These are phyloP conservation scores for Candida succiphila DNA, from an alignment of 805 yeast genomes.

Conservation along the genomic window DNA sequence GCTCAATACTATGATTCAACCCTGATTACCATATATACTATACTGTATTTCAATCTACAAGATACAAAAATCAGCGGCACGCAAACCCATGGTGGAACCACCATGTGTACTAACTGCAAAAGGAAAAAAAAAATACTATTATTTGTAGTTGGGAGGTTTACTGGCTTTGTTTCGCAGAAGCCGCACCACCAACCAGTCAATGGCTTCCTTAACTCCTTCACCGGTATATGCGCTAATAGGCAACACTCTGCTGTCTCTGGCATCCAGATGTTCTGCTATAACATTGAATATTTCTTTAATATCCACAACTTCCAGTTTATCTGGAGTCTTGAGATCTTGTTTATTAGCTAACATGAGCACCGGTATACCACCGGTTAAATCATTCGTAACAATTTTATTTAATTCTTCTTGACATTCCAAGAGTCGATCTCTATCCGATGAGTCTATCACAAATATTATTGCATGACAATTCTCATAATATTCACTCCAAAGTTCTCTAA, in stretches of 20 bases:
- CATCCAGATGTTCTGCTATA: slow-evolving; percentile 75
- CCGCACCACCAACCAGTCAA: slow-evolving; percentile 79
- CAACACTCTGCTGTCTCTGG: slow-evolving; percentile 81
- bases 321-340: slow-evolving; percentile 57
- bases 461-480: slow-evolving; percentile 86
- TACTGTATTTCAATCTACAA: too few relatives aligned
- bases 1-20: too few relatives aligned
- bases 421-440: slow-evolving; percentile 74
- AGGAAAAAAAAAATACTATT: too few relatives aligned
- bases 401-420: slow-evolving; percentile 73
- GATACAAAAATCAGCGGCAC: too few relatives aligned
- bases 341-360: slow-evolving; percentile 92
- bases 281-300: slow-evolving; percentile 77
- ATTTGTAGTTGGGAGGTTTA: slow-evolving; percentile 36
- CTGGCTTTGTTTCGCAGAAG: slow-evolving; percentile 55
- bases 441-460: slow-evolving; percentile 84
- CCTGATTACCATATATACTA: too few relatives aligned
- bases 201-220: slow-evolving; percentile 77
- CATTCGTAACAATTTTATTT: slow-evolving; percentile 46
- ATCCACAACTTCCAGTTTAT: slow-evolving; percentile 64
- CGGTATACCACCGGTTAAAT: slow-evolving; percentile 69
- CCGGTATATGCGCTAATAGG: slow-evolving; percentile 83
- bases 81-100: too few relatives aligned
- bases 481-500: slow-evolving; percentile 78
- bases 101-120: too few relatives aligned